Percentiles rank a stretch among this genome's conserved stretches.
Evolutionary conservation across 2,329 filamentous ascomycete genomes (phyloP).

Genomic region (Aspergillus ibericus): DNA sequence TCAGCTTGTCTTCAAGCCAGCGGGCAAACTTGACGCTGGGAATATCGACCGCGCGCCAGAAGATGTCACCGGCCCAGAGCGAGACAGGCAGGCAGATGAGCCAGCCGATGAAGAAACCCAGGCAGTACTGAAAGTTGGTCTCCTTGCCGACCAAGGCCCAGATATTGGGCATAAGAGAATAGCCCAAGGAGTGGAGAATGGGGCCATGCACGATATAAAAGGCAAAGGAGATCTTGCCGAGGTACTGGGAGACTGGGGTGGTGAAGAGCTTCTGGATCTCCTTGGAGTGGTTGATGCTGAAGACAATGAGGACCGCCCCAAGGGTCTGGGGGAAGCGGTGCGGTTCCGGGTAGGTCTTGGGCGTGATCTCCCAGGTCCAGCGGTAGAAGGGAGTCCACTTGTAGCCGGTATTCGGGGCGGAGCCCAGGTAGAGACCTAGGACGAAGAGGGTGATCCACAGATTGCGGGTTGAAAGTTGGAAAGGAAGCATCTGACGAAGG

Average conservation of each 20-base stretch:
- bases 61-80: conserved; percentile 60
- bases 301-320: conserved; percentile 45
- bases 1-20: conserved; percentile 47
- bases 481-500: conserved; percentile 2
- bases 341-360: conserved; percentile 42
- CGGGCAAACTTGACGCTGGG: conserved; percentile 52
- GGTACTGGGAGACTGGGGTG: conserved; percentile 44
- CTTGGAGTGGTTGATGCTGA: conserved; percentile 42
- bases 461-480: conserved; percentile 28
- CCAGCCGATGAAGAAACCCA: conserved; percentile 43
- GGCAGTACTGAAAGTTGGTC: conserved; percentile 39
- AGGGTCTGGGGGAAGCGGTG: conserved; percentile 48
- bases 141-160: conserved; percentile 43
- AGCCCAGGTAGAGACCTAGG: conserved; percentile 45
- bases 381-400: conserved; percentile 45
- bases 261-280: conserved; percentile 45
- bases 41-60: conserved; percentile 58
- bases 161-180: conserved; percentile 45
- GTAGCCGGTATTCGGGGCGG: conserved; percentile 41
- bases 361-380: conserved; percentile 41
- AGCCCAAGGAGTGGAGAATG: conserved; percentile 45
- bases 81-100: conserved; percentile 41
- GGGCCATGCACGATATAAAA: conserved; percentile 51
- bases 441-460: conserved; percentile 42
- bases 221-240: conserved; percentile 50